Percentiles rank a stretch among this genome's conserved stretches.
Conservation (phyloP, 352 stramenopile genomes). For the Phytopythium chamaehyphon region DNA sequence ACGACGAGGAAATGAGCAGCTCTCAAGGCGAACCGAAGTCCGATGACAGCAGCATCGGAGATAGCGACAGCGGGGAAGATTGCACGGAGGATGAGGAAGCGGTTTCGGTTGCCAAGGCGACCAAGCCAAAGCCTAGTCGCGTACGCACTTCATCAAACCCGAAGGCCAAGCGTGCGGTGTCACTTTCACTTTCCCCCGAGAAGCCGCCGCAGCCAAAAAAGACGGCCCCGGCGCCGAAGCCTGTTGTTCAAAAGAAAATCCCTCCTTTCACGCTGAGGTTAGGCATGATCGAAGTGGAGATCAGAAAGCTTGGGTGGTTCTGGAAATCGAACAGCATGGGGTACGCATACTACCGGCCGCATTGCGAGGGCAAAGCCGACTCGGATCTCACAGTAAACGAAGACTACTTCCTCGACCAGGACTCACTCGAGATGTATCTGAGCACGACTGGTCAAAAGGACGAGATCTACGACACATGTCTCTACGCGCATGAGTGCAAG, state of each 20-base stretch:
- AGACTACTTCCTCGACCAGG: conserved; percentile 51
- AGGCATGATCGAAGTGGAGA: conserved; percentile 55
- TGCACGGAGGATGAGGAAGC: conserved; percentile 7
- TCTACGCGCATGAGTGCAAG: conserved; percentile 26
- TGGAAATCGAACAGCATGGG: conserved; percentile 37
- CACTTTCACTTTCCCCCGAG: conserved; percentile 1
- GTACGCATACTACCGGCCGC: conserved; percentile 58
- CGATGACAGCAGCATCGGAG: not conserved
- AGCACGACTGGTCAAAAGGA: conserved; percentile 29
- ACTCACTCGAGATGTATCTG: conserved; percentile 44
- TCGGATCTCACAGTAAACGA: conserved; percentile 17
- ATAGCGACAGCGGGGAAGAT: conserved; percentile 8
- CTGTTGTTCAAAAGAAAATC: conserved; percentile 20
- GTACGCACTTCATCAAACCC: not conserved
- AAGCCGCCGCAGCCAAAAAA: conserved; percentile 7
- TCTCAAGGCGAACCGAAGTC: conserved; percentile 9
- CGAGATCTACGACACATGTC: conserved; percentile 34
- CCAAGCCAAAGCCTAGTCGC: not conserved
- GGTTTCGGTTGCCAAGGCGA: conserved; percentile 10
- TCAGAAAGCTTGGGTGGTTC: conserved; percentile 58
- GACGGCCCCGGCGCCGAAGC: conserved; percentile 3
- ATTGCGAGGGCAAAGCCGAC: conserved; percentile 28
- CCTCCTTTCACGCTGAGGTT: conserved; percentile 57
- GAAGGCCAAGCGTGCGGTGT: not conserved
- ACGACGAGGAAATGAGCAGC: conserved; percentile 16